A percentile compares a stretch with the other conserved stretches of the same genome.
Conservation (phyloP, 805 yeast species). For the Hanseniaspora valbyensis region DNA sequence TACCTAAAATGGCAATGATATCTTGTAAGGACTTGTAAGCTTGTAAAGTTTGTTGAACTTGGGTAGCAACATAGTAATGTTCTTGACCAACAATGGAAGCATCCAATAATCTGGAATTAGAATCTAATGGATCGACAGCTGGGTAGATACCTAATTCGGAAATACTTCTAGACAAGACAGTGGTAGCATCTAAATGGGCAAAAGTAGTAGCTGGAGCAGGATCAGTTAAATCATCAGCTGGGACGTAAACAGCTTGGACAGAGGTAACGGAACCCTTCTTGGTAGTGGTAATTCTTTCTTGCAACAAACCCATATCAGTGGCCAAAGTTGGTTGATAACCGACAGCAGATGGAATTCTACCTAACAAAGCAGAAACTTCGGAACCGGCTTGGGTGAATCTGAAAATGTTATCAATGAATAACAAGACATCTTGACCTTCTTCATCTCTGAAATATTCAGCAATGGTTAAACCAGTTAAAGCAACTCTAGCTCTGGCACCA, state of each 20-base stretch:
- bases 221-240: slow-evolving; percentile 99
- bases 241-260: slow-evolving; percentile 99
- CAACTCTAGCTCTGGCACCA: slow-evolving; percentile 99
- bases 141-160: slow-evolving; percentile 99
- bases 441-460: slow-evolving; percentile 99
- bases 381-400: slow-evolving; percentile 99
- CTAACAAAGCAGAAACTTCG: slow-evolving; percentile 97
- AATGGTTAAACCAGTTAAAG: slow-evolving; percentile 97
- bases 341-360: slow-evolving; percentile 99
- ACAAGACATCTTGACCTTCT: slow-evolving; percentile 99
- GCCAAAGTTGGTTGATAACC: slow-evolving; percentile 99
- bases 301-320: slow-evolving; percentile 99
- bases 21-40: slow-evolving; percentile 99
- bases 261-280: slow-evolving; percentile 99
- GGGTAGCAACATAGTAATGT: slow-evolving; percentile 91
- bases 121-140: slow-evolving; percentile 99
- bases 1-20: slow-evolving; percentile 99
- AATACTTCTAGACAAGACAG: slow-evolving; percentile 98
- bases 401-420: slow-evolving; percentile 99
- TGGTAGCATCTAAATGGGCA: slow-evolving; percentile 99
- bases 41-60: slow-evolving; percentile 96
- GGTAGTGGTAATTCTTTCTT: slow-evolving; percentile 99
- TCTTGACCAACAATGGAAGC: slow-evolving; percentile 96
- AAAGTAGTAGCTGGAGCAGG: slow-evolving; percentile 99
- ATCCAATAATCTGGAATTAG: slow-evolving; percentile 96